These are phyloP conservation scores for Phytopythium sindhum DNA, from an alignment of 352 stramenopile species.

Conservation along the genomic window DNA sequence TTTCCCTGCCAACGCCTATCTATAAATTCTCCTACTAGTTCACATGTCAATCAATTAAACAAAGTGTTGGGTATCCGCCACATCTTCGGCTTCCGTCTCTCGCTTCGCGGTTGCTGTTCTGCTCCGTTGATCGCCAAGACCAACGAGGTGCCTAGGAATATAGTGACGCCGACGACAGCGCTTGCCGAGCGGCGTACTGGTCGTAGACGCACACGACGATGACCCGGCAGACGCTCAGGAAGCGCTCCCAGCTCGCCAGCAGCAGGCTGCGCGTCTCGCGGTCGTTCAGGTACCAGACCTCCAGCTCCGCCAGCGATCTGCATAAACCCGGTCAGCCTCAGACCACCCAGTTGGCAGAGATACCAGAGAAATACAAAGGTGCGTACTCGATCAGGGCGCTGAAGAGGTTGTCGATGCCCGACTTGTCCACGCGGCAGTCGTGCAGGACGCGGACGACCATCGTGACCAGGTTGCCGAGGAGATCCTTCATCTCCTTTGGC, in stretches of 20 bases:
- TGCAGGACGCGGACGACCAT: conserved; percentile 58
- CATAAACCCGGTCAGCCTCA: neutral
- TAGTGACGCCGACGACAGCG: neutral
- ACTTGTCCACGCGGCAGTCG: conserved; percentile 38
- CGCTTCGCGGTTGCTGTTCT: neutral
- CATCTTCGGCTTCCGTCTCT: too few relatives aligned
- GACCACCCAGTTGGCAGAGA: neutral
- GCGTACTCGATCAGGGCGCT: conserved; percentile 61
- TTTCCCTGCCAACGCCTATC: too few relatives aligned
- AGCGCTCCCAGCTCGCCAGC: conserved; percentile 69
- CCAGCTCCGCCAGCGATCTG: conserved; percentile 49
- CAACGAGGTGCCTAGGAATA: neutral
- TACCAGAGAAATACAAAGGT: neutral
- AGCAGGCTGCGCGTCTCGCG: conserved; percentile 49
- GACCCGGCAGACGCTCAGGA: conserved; percentile 59
- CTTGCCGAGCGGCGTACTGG: conserved; percentile 14
- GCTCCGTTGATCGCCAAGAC: neutral
- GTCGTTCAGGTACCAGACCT: conserved; percentile 74
- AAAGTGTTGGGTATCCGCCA: too few relatives aligned
- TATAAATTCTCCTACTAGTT: too few relatives aligned
- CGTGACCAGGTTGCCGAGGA: conserved; percentile 61
- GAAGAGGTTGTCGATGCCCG: conserved; percentile 56
- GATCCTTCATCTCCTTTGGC: conserved; percentile 69
- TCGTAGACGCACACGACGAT: conserved; percentile 55
- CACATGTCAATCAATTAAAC: too few relatives aligned